phyloP scores from a whole-genome alignment of 805 yeast species.

The Barnettozyma pratensis region DNA sequence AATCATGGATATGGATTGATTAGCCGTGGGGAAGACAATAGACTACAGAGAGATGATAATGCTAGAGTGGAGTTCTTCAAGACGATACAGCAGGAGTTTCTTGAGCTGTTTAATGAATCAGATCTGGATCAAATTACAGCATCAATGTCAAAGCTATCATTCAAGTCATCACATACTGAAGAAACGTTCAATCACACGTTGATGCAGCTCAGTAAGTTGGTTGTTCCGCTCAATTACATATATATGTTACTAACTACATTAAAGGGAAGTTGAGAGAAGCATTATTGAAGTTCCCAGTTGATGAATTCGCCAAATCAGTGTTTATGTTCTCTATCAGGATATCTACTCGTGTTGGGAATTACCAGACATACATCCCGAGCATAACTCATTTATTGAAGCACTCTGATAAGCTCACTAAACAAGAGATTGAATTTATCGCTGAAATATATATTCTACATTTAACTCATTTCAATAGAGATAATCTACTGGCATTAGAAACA shows the following conservation, averaged over 20 bases:
- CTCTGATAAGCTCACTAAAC: constrained; percentile 16
- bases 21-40: constrained; percentile 54
- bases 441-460: constrained; percentile 40
- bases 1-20: constrained; percentile 43
- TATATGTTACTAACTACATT: background rate
- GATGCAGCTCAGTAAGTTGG: constrained; percentile 28
- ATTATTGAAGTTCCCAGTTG: constrained; percentile 33
- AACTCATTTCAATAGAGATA: constrained; percentile 21
- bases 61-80: constrained; percentile 39
- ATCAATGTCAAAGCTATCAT: background rate
- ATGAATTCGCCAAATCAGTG: constrained; percentile 41
- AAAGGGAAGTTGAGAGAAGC: constrained; percentile 53
- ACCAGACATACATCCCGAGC: constrained; percentile 55
- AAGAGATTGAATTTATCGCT: constrained; percentile 37
- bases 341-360: constrained; percentile 42
- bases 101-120: background rate
- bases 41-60: constrained; percentile 39
- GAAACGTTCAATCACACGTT: constrained; percentile 26
- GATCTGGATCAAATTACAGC: background rate
- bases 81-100: constrained; percentile 28
- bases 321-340: constrained; percentile 45
- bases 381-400: constrained; percentile 31
- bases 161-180: constrained; percentile 1
- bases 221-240: background rate
- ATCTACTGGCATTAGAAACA: constrained; percentile 14